Conservation (phyloP, 2,329 filamentous ascomycete species). For the Diplocarpon rosae region DNA sequence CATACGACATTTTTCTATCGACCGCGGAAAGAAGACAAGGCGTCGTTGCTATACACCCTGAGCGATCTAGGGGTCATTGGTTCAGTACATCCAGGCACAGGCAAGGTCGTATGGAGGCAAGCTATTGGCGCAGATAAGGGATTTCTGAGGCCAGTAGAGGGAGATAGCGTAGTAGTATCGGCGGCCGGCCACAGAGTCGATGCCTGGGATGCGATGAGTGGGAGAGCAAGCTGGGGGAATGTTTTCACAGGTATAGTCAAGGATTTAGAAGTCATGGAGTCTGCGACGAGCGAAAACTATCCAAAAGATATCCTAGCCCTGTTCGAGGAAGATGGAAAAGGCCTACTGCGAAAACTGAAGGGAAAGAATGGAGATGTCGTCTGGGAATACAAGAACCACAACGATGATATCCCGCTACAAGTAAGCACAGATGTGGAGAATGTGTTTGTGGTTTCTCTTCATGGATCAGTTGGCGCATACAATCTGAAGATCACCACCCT, state of each 20-base stretch:
- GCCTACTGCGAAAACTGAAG: conserved; percentile 59
- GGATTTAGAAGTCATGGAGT: conserved; percentile 67
- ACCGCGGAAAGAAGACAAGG: conserved; percentile 69
- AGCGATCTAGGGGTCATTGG: conserved; percentile 76
- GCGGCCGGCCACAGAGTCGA: conserved; percentile 60
- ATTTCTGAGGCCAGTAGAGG: conserved; percentile 62
- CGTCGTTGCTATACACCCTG: conserved; percentile 82
- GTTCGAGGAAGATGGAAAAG: conserved; percentile 43
- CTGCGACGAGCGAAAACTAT: conserved; percentile 38
- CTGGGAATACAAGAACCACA: conserved; percentile 67
- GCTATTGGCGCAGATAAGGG: conserved; percentile 38
- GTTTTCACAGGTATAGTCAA: conserved; percentile 46
- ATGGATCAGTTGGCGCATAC: conserved; percentile 57
- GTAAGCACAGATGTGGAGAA: conserved; percentile 56
- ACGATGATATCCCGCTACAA: conserved; percentile 63
- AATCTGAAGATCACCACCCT: conserved; percentile 67
- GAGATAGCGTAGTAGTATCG: conserved; percentile 66
- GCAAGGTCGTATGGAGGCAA: conserved; percentile 79
- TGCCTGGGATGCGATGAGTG: conserved; percentile 75
- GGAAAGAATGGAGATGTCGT: conserved; percentile 60
- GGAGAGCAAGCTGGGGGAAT: conserved; percentile 65
- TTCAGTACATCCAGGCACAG: conserved; percentile 80
- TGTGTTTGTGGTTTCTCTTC: conserved; percentile 69
- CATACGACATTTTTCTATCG: conserved; percentile 92
- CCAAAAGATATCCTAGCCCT: conserved; percentile 64